Evolutionary conservation across 2,329 filamentous ascomycete species (phyloP).

Genomic region (Aspergillus calidoustus): DNA sequence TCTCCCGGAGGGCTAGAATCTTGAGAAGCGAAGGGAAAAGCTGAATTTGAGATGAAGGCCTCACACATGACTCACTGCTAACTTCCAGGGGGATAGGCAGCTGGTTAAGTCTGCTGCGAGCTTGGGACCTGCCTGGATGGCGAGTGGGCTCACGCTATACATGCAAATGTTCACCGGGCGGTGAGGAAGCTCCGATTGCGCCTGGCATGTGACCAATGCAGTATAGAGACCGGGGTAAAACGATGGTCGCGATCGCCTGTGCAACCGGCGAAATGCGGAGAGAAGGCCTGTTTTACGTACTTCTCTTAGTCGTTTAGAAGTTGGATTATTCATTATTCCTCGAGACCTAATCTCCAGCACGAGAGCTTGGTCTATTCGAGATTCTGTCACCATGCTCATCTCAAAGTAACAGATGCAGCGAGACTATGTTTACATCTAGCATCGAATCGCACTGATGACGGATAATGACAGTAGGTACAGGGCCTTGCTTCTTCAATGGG

Average conservation of each 20-base stretch:
- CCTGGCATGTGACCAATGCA: conserved; percentile 22
- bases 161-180: conserved; percentile 17
- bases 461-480: background rate
- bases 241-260: background rate
- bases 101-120: conserved; percentile 7
- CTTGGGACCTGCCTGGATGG: conserved; percentile 10
- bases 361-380: background rate
- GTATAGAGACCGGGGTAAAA: background rate
- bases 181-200: conserved; percentile 21
- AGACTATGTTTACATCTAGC: background rate
- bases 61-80: conserved; percentile 25
- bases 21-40: conserved; percentile 20
- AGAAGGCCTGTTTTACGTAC: background rate
- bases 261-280: background rate
- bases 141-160: conserved; percentile 7
- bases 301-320: background rate
- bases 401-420: background rate
- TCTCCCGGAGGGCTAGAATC: conserved; percentile 6
- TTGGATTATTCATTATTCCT: background rate
- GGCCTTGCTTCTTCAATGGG: background rate
- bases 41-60: conserved; percentile 16
- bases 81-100: background rate
- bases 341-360: background rate
- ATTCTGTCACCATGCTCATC: background rate
- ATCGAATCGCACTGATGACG: background rate